Percentiles rank a stretch among this genome's conserved stretches.
Conservation (phyloP, 768 basidiomycete species). For the Phlegmacium glaucopus region DNA sequence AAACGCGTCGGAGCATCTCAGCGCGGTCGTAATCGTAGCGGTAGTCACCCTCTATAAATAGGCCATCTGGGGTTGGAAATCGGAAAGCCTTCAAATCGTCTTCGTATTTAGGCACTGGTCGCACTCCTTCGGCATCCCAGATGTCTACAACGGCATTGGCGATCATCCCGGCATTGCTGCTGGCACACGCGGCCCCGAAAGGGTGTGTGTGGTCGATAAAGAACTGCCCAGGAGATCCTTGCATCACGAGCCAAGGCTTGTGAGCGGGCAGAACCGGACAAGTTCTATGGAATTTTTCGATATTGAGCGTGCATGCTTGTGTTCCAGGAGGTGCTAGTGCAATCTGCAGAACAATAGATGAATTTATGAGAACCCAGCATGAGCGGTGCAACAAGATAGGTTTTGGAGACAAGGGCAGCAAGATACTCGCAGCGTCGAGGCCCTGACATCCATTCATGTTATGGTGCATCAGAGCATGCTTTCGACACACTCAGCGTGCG, state of each 20-base stretch:
- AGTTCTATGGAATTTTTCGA: slow-evolving; percentile 28
- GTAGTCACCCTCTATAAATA: slow-evolving; percentile 1
- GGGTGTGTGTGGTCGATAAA: slow-evolving; percentile 26
- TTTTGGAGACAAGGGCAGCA: neutral
- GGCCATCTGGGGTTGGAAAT: slow-evolving; percentile 9
- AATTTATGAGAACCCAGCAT: too few relatives aligned
- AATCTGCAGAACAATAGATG: too few relatives aligned
- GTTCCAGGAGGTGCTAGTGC: slow-evolving; percentile 13
- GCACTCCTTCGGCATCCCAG: slow-evolving; percentile 13
- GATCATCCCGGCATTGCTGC: slow-evolving; percentile 27
- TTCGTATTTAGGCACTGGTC: slow-evolving; percentile 13
- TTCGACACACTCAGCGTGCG: too few relatives aligned
- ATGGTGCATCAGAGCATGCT: too few relatives aligned
- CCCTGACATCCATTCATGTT: too few relatives aligned
- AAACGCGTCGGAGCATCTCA: slow-evolving; percentile 8
- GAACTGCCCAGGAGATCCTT: slow-evolving; percentile 13
- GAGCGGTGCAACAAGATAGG: too few relatives aligned
- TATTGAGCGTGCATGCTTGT: slow-evolving; percentile 25
- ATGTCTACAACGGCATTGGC: slow-evolving; percentile 24
- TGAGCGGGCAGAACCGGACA: slow-evolving; percentile 22
- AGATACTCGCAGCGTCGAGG: too few relatives aligned
- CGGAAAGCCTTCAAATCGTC: slow-evolving; percentile 17
- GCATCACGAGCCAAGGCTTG: slow-evolving; percentile 25
- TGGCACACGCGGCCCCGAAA: slow-evolving; percentile 22
- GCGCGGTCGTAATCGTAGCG: slow-evolving; percentile 15